These are phyloP conservation scores for Aureobasidium namibiae DNA, from an alignment of 2,329 filamentous ascomycete species.

Conservation along the genomic window DNA sequence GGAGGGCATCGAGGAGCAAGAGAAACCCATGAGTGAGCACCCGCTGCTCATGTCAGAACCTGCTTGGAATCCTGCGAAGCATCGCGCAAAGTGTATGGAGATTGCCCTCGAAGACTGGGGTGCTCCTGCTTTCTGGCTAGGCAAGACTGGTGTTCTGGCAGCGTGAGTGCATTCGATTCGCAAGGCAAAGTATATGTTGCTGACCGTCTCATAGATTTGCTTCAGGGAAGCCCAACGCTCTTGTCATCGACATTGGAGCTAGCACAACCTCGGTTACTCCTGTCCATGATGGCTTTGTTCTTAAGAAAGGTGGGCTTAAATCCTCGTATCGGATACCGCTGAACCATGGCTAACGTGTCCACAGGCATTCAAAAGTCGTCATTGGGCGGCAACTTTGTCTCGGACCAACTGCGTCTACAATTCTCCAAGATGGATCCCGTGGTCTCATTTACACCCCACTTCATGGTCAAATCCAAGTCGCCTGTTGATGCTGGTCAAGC, in stretches of 20 bases:
- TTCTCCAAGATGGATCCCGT: conserved; percentile 59
- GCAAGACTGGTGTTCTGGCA: conserved; percentile 78
- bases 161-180: conserved; percentile 42
- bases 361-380: conserved; percentile 72
- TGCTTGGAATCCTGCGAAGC: conserved; percentile 81
- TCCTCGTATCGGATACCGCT: neutral
- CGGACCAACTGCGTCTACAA: conserved; percentile 74
- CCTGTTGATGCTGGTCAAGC: conserved; percentile 79
- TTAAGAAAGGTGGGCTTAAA: conserved; percentile 56
- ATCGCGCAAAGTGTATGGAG: conserved; percentile 88
- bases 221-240: conserved; percentile 82
- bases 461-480: conserved; percentile 78
- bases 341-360: neutral
- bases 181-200: conserved; percentile 6
- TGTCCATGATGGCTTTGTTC: conserved; percentile 86
- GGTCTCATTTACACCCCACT: conserved; percentile 75
- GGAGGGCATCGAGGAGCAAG: conserved; percentile 51
- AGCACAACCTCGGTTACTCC: conserved; percentile 83
- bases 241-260: conserved; percentile 87
- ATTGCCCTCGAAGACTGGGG: conserved; percentile 97
- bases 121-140: conserved; percentile 87
- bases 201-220: conserved; percentile 52
- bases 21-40: conserved; percentile 80
- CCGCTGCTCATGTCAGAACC: conserved; percentile 91
- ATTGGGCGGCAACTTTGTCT: conserved; percentile 83